Conservation (phyloP, 192 early-diverging fungal genomes). For the Gaertneriomyces sp. region DNA sequence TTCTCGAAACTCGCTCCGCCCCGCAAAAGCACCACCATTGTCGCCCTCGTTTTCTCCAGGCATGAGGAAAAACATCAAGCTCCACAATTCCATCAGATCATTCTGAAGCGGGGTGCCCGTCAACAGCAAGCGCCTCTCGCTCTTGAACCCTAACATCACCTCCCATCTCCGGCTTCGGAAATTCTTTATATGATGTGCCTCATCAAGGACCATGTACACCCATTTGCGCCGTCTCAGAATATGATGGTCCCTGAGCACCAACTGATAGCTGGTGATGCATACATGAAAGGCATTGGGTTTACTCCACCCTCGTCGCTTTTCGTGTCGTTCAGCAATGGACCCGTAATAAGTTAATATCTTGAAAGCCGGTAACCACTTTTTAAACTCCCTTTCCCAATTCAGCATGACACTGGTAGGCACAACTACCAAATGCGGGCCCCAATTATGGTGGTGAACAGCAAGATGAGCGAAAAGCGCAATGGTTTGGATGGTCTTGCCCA, state of each 20-base stretch:
- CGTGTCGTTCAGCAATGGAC: constrained; percentile 72
- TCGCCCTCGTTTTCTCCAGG: constrained; percentile 36
- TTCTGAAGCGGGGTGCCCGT: constrained; percentile 97
- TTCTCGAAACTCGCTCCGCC: constrained; percentile 86
- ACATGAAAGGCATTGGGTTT: constrained; percentile 67
- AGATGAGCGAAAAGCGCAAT: constrained; percentile 86
- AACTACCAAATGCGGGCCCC: constrained; percentile 83
- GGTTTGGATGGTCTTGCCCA: constrained; percentile 89
- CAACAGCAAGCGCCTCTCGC: constrained; percentile 76
- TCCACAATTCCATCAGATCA: constrained; percentile 95
- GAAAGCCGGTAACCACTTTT: constrained; percentile 75
- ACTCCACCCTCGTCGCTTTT: constrained; percentile 31
- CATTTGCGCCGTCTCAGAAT: constrained; percentile 82
- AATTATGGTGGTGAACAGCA: constrained; percentile 90
- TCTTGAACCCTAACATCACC: constrained; percentile 77
- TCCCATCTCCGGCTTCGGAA: constrained; percentile 74
- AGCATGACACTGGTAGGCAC: constrained; percentile 84
- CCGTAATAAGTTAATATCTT: constrained; percentile 88
- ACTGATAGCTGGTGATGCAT: constrained; percentile 83
- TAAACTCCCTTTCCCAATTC: constrained; percentile 91
- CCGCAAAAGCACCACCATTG: constrained; percentile 58
- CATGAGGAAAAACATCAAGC: constrained; percentile 92
- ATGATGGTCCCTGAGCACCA: constrained; percentile 77
- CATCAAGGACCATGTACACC: constrained; percentile 93
- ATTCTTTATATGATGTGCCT: constrained; percentile 93